Evolutionary conservation across 2,329 filamentous ascomycete genomes (phyloP).

Genomic region (Ambrosiella xylebori): DNA sequence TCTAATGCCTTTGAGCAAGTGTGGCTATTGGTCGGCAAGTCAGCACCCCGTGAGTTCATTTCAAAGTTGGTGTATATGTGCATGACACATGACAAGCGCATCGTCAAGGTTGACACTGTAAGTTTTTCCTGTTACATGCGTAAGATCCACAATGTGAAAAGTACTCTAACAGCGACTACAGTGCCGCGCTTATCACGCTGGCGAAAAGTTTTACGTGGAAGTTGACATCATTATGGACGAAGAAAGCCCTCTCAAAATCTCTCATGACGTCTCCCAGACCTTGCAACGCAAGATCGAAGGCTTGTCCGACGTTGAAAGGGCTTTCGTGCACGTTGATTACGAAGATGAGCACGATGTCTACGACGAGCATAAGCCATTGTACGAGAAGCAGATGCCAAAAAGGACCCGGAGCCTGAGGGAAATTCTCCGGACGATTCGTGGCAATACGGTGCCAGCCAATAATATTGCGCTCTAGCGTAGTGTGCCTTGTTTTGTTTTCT

Average conservation of each 20-base stretch:
- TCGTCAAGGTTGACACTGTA: slow-evolving; percentile 40
- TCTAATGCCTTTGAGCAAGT: slow-evolving; percentile 44
- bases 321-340: slow-evolving; percentile 30
- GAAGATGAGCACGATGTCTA: slow-evolving; percentile 25
- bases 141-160: too few species aligned
- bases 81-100: slow-evolving; percentile 35
- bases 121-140: background rate
- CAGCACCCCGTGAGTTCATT: slow-evolving; percentile 39
- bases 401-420: background rate
- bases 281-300: slow-evolving; percentile 42
- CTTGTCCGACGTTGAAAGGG: slow-evolving; percentile 25
- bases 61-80: slow-evolving; percentile 38
- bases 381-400: slow-evolving; percentile 17
- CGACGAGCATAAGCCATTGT: slow-evolving; percentile 27
- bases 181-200: slow-evolving; percentile 43
- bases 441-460: background rate
- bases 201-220: slow-evolving; percentile 44
- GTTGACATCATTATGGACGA: slow-evolving; percentile 45
- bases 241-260: slow-evolving; percentile 33
- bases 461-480: background rate
- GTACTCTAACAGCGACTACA: slow-evolving; percentile 10
- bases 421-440: background rate
- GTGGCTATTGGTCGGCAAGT: slow-evolving; percentile 42
- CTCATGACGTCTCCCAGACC: slow-evolving; percentile 42
- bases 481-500: background rate